These are phyloP conservation scores for Piromyces sp. DNA, from an alignment of 192 early-diverging fungal species.

Conservation along the genomic window DNA sequence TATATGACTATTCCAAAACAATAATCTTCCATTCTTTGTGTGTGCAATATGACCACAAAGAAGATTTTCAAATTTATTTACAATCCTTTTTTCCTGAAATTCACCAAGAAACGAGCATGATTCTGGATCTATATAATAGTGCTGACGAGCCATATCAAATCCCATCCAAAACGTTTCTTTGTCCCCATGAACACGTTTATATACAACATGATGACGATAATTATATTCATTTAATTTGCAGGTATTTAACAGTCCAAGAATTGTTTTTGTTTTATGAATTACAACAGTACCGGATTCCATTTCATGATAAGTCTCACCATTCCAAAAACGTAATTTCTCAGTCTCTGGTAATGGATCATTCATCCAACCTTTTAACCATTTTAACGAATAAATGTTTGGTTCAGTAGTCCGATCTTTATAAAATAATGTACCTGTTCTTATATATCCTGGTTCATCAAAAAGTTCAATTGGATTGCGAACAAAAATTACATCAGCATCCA, in stretches of 20 bases:
- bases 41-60: no score
- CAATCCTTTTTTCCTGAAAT: no score
- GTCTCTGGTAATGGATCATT: constrained; percentile 21
- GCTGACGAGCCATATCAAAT: constrained; percentile 34
- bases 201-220: constrained; percentile 24
- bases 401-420: constrained; percentile 39
- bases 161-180: constrained; percentile 57
- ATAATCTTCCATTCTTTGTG: no score
- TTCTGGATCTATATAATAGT: constrained; percentile 5
- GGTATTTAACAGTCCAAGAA: constrained; percentile 28
- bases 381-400: constrained; percentile 2
- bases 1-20: no score
- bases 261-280: constrained; percentile 24
- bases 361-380: constrained; percentile 28
- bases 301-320: constrained; percentile 13
- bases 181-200: constrained; percentile 34
- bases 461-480: constrained; percentile 32
- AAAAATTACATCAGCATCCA: constrained; percentile 54
- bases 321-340: constrained; percentile 15
- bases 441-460: constrained; percentile 23
- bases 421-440: constrained; percentile 34
- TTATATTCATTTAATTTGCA: constrained; percentile 18
- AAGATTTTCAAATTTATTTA: no score
- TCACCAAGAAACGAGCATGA: no score
- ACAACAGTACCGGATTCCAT: constrained; percentile 41